Evolutionary conservation across 495 filamentous ascomycete genomes (phyloP).

Genomic region (Penicillium salamii): DNA sequence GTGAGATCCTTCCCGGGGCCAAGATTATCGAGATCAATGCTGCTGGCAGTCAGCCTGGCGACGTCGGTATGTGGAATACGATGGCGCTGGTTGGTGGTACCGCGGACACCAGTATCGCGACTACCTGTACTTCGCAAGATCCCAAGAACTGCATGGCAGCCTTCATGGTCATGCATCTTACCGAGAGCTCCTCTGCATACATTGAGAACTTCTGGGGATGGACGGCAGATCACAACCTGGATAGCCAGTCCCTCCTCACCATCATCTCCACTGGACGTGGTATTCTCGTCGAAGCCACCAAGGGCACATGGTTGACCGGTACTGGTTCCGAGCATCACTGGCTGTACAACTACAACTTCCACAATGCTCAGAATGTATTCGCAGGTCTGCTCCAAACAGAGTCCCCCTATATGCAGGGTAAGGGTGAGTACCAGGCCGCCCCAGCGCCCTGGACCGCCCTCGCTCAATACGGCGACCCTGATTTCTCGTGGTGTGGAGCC

Average conservation of each 20-base stretch:
- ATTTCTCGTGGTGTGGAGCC: constrained; percentile 34
- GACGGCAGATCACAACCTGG: constrained; percentile 57
- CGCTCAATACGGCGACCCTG: constrained; percentile 40
- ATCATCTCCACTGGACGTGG: constrained; percentile 52
- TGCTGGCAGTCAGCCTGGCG: constrained; percentile 47
- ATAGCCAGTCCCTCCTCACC: constrained; percentile 28
- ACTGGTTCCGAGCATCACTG: constrained; percentile 48
- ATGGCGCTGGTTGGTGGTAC: constrained; percentile 54
- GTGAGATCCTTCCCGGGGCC: constrained; percentile 48
- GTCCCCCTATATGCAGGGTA: constrained; percentile 46
- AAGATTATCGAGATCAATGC: constrained; percentile 51
- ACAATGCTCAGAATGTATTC: constrained; percentile 47
- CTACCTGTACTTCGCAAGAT: constrained; percentile 38
- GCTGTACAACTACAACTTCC: constrained; percentile 50
- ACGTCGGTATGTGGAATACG: constrained; percentile 58
- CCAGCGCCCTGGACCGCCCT: constrained; percentile 44
- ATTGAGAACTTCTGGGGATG: constrained; percentile 62
- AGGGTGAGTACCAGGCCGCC: constrained; percentile 28
- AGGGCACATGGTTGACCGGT: constrained; percentile 41
- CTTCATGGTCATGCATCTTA: constrained; percentile 52
- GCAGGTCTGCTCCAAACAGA: constrained; percentile 44
- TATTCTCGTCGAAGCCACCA: constrained; percentile 45
- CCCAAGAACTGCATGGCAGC: constrained; percentile 44
- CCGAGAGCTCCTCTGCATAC: constrained; percentile 48
- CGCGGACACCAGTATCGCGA: constrained; percentile 35